Evolutionary conservation across 2,329 filamentous ascomycete species (phyloP), one percentile per base, ranked within the genome.

Genomic region (Aspergillus sp.): DNA sequence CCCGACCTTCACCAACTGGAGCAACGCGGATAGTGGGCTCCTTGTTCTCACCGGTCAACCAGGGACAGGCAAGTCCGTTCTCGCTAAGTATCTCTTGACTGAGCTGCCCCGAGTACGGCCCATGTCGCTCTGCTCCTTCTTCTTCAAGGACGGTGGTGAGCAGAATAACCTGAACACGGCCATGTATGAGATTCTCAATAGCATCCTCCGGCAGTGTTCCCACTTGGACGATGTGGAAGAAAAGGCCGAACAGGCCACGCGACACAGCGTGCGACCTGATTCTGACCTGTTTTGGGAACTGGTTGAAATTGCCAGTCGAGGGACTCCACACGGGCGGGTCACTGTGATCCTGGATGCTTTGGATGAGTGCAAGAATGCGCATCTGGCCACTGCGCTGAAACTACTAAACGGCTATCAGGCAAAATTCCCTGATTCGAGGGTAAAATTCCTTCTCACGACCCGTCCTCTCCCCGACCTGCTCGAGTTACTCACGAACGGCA

Each of bases 101-200:
- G 43, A 45, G 25, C 25, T 45, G 43, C n/a, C 43, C 21, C 43
- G 43, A 19, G 43, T 32, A 4, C 21, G 25, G 7, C 14, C 43
- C 7, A 32, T 13, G 5, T 45, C 43, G 0, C 25, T 45, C 6
- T 45, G 43, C 43, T 45, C 43, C 14, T 45, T 45, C 16, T 45
- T 45, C 25, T 45, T 45, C n/a, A 45, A 45, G 17, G 43, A 45
- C 25, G 43, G 25, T 17, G 43, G 43, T n/a, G 43, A 45, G 11
- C 25, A 45, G 4, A 45, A 45, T 7, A 34, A 45, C 29, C 14
- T 45, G 25, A 45, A 16, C 25, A 45, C 25, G 2, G 43, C 43
- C 43, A 19, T 45, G 43, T 34, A 32, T 45, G 43, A 45, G 19
- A n/a, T 45, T 14, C 43, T 45, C 21, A 17, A 45, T 11, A 14